Evolutionary conservation across 2,329 filamentous ascomycete species (phyloP).

Genomic region (Aspergillus sp.): DNA sequence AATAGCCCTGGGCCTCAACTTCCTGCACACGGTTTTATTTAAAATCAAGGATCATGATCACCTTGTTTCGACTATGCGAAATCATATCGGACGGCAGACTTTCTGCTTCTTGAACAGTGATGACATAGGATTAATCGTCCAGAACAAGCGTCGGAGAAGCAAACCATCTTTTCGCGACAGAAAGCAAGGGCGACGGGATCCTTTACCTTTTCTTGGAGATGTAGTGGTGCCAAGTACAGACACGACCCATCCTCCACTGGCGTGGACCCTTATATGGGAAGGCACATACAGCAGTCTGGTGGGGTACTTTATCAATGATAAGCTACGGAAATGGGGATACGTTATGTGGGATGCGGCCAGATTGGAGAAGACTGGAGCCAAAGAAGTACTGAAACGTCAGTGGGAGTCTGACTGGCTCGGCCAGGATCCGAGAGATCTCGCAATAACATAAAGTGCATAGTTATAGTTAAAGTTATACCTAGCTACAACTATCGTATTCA

Average conservation of each 20-base stretch:
- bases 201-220: constrained; percentile 13
- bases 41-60: constrained; percentile 13
- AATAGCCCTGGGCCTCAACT: constrained; percentile 12
- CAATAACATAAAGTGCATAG: no score
- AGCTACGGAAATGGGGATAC: constrained; percentile 21
- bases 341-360: constrained; percentile 25
- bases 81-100: neutral
- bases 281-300: constrained; percentile 12
- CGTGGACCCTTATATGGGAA: constrained; percentile 17
- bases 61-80: constrained; percentile 17
- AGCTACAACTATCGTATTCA: no score
- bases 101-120: neutral
- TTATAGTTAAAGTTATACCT: no score
- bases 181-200: neutral
- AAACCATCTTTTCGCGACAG: no score
- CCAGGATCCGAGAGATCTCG: no score
- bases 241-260: constrained; percentile 8
- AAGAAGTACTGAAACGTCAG: constrained; percentile 6
- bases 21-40: constrained; percentile 9
- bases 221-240: neutral
- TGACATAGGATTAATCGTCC: no score
- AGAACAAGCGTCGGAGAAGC: no score
- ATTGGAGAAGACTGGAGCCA: constrained; percentile 13
- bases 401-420: neutral
- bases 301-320: constrained; percentile 3